Percentiles rank a stretch among this genome's conserved stretches.
These are phyloP conservation scores for Gynostemma pentaphyllum DNA, from an alignment of 306 rosid genomes.

Conservation along the genomic window DNA sequence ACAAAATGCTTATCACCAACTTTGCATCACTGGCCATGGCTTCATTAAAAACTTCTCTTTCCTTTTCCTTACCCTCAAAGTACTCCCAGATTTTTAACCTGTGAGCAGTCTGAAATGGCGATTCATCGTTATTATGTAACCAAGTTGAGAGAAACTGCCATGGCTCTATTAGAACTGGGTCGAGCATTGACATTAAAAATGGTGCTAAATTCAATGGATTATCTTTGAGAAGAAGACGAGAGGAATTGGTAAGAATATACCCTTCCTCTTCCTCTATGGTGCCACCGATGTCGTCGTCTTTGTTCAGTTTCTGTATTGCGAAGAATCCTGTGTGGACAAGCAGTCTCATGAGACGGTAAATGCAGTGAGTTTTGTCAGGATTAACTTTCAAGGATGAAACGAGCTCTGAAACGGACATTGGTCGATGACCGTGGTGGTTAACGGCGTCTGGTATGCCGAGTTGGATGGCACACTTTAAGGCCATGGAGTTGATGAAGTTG, in stretches of 20 bases:
- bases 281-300: neutral
- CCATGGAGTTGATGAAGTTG: too few relatives aligned
- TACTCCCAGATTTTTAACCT: conserved; percentile 33
- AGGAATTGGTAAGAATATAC: conserved; percentile 28
- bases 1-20: conserved; percentile 22
- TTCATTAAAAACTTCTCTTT: conserved; percentile 23
- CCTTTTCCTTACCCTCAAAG: conserved; percentile 14
- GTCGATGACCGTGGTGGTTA: conserved; percentile 23
- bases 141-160: conserved; percentile 25
- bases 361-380: conserved; percentile 16
- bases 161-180: conserved; percentile 25
- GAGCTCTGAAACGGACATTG: conserved; percentile 26
- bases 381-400: conserved; percentile 22
- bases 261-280: conserved; percentile 29
- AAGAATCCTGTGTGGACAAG: conserved; percentile 34
- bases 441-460: conserved; percentile 21
- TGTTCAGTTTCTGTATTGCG: neutral
- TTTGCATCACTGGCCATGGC: conserved; percentile 43
- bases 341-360: conserved; percentile 34
- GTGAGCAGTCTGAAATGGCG: conserved; percentile 26
- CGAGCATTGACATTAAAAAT: conserved; percentile 12
- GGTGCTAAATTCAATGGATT: conserved; percentile 18
- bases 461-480: too few relatives aligned
- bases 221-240: conserved; percentile 28
- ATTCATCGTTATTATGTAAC: conserved; percentile 26